Conservation (phyloP, 495 filamentous ascomycete species). For the Hyaloscypha finlandica region DNA sequence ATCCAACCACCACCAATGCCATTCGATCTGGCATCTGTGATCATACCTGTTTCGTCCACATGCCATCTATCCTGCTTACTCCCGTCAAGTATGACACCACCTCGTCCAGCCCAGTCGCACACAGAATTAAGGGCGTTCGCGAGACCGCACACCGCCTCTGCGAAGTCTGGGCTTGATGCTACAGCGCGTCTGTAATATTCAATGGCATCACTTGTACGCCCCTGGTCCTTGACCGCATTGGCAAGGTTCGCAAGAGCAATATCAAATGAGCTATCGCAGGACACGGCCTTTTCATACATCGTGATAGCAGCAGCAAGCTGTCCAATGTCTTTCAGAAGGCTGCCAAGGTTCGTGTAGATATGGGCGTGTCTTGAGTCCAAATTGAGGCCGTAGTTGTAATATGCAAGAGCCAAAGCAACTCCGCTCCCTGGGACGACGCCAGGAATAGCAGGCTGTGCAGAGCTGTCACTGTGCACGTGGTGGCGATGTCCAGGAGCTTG, state of each 20-base stretch:
- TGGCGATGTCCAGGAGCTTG: constrained; percentile 59
- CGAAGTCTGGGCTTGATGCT: constrained; percentile 88
- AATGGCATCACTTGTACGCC: constrained; percentile 89
- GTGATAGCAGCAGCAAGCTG: constrained; percentile 88
- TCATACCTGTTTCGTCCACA: constrained; percentile 82
- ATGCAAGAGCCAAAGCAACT: constrained; percentile 82
- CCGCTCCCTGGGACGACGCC: constrained; percentile 86
- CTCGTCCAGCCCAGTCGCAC: constrained; percentile 91
- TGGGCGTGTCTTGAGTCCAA: constrained; percentile 94
- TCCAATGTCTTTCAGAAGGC: constrained; percentile 94
- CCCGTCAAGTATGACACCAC: constrained; percentile 72
- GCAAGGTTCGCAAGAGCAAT: constrained; percentile 96
- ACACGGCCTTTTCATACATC: constrained; percentile 96
- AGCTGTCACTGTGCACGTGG: constrained; percentile 30
- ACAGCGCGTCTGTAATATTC: constrained; percentile 90
- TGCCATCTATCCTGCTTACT: constrained; percentile 91
- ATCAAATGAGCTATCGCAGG: constrained; percentile 89
- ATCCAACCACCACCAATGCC: constrained; percentile 79
- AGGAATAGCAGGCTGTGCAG: constrained; percentile 55
- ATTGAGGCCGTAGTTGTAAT: constrained; percentile 90
- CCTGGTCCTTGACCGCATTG: constrained; percentile 97
- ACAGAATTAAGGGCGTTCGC: constrained; percentile 97
- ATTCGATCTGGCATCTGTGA: constrained; percentile 68
- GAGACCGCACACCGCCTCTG: constrained; percentile 94
- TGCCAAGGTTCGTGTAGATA: constrained; percentile 95